These are phyloP conservation scores for Salix arbutifolia DNA, from an alignment of 345 rosid genomes.

Conservation along the genomic window DNA sequence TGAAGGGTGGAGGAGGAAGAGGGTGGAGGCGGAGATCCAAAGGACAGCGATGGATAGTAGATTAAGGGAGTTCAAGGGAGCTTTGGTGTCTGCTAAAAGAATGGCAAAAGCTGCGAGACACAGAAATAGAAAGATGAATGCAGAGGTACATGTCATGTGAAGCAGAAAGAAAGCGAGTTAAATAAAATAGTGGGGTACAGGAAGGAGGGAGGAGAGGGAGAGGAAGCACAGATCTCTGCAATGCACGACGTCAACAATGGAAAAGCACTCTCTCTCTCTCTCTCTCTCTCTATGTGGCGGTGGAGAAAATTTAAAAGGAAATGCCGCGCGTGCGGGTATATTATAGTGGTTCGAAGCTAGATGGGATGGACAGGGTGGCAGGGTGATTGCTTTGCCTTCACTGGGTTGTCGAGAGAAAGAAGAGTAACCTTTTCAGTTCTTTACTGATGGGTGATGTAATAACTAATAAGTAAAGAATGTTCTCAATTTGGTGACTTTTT, in stretches of 20 bases:
- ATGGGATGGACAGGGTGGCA: conserved; percentile 8
- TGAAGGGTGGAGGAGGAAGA: not conserved
- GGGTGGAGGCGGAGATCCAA: not conserved
- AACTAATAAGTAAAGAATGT: not conserved
- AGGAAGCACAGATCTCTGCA: not conserved
- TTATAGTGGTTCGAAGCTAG: not conserved
- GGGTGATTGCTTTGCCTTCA: conserved; percentile 1
- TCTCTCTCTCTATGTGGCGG: not conserved
- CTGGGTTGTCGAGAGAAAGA: not conserved
- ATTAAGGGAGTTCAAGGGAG: conserved; percentile 4
- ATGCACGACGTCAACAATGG: not conserved
- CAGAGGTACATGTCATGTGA: conserved; percentile 31
- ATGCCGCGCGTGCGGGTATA: conserved; percentile 43
- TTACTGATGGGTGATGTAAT: not conserved
- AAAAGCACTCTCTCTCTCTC: not conserved
- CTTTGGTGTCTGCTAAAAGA: conserved; percentile 50
- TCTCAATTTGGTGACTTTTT: not conserved
- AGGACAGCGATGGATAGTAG: conserved; percentile 11
- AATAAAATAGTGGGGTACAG: not conserved
- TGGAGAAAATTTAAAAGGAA: conserved; percentile 7
- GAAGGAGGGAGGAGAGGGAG: not conserved
- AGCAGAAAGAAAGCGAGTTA: not conserved
- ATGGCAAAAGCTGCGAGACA: conserved; percentile 61
- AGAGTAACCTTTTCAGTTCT: not conserved
- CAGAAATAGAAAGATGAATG: conserved; percentile 23